Evolutionary conservation across 2,329 filamentous ascomycete species (phyloP).

Genomic region (Aspergillus sp.): DNA sequence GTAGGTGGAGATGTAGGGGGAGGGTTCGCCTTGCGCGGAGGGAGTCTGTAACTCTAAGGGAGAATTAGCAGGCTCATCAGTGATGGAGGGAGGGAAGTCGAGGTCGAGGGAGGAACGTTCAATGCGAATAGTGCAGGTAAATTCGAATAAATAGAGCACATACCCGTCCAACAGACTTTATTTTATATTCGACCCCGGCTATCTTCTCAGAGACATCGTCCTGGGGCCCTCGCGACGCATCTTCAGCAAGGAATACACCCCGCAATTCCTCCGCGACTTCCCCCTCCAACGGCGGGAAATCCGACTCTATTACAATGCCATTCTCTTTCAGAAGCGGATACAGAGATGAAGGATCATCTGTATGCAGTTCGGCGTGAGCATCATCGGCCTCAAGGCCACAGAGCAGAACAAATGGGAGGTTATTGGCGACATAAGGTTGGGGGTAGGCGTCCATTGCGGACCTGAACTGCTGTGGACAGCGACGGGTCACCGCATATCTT

Average conservation of each 20-base stretch:
- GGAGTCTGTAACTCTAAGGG: constrained; percentile 53
- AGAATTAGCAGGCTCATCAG: constrained; percentile 17
- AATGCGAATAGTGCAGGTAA: neutral
- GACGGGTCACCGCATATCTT: constrained; percentile 37
- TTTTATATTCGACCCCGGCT: constrained; percentile 60
- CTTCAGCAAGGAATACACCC: constrained; percentile 64
- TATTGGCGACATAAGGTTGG: constrained; percentile 76
- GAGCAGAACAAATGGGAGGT: constrained; percentile 78
- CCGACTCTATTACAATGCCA: constrained; percentile 66
- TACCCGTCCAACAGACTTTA: constrained; percentile 80
- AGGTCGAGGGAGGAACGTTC: neutral
- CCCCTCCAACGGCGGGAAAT: constrained; percentile 66
- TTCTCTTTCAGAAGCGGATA: constrained; percentile 56
- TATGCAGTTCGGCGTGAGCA: constrained; percentile 31
- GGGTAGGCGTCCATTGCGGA: constrained; percentile 50
- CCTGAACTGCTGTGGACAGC: constrained; percentile 21
- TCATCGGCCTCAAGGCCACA: constrained; percentile 64
- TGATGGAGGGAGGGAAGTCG: neutral
- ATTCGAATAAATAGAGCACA: constrained; percentile 36
- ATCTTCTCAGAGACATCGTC: constrained; percentile 49
- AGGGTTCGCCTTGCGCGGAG: constrained; percentile 62
- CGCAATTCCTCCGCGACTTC: constrained; percentile 66
- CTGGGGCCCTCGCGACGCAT: constrained; percentile 62
- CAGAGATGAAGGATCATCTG: constrained; percentile 44
- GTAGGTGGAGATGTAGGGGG: constrained; percentile 52